These are phyloP conservation scores for Diospyros lotus DNA, from an alignment of 148 eudicot species.

Conservation along the genomic window DNA sequence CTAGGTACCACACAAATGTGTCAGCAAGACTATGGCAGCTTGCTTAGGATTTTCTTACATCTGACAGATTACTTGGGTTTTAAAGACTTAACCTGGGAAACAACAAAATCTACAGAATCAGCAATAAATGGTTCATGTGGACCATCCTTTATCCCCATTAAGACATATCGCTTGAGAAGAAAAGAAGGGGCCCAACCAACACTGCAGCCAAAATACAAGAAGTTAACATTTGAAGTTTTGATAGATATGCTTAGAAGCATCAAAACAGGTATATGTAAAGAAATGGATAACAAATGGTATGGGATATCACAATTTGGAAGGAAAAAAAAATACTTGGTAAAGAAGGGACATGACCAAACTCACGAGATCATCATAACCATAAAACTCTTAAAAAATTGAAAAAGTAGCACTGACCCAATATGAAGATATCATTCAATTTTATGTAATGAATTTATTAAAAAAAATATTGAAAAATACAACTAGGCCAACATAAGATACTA, in stretches of 20 bases:
- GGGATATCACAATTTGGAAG: too few relatives aligned
- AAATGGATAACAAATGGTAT: neutral
- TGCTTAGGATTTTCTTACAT: neutral
- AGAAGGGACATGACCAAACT: too few relatives aligned
- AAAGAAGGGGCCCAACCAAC: conserved; percentile 96
- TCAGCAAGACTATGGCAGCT: neutral
- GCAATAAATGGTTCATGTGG: conserved; percentile 99
- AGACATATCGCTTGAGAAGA: conserved; percentile 81
- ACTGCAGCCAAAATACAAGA: conserved; percentile 37
- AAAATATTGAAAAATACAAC: too few relatives aligned
- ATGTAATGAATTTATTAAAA: too few relatives aligned
- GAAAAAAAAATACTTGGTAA: too few relatives aligned
- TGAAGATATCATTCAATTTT: too few relatives aligned
- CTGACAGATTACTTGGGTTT: neutral
- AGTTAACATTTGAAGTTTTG: conserved; percentile 14
- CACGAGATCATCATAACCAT: too few relatives aligned
- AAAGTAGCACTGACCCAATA: too few relatives aligned
- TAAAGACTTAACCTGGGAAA: conserved; percentile 70
- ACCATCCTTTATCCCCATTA: conserved; percentile 85
- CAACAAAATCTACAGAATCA: conserved; percentile 96
- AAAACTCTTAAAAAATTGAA: too few relatives aligned
- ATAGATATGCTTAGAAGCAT: conserved; percentile 2
- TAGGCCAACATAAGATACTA: too few relatives aligned
- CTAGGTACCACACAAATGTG: neutral
- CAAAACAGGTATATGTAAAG: neutral